Evolutionary conservation across 2,329 filamentous ascomycete species (phyloP).

Genomic region (Alternaria sp.): DNA sequence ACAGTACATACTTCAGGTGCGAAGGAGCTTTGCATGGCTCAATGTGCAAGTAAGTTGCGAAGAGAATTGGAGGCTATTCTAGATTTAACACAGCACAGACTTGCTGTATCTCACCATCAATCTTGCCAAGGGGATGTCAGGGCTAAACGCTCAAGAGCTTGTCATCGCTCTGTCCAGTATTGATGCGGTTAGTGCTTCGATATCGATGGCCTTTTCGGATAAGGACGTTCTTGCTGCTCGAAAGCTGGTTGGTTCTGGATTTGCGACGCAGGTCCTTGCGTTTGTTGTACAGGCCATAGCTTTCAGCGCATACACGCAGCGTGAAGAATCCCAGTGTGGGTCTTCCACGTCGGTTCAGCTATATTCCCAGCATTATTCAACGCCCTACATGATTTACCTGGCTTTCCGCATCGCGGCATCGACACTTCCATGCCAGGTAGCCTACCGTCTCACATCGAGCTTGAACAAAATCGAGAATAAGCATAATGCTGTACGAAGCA

Average conservation of each 20-base stretch:
- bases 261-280: accelerated
- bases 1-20: background rate
- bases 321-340: accelerated
- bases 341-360: accelerated
- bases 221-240: background rate
- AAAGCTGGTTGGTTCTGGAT: background rate
- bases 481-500: background rate
- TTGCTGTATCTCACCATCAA: background rate
- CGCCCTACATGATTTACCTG: background rate
- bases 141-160: background rate
- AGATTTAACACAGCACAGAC: background rate
- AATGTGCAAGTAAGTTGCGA: background rate
- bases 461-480: background rate
- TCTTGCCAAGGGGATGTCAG: accelerated
- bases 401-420: background rate
- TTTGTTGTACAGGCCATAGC: accelerated
- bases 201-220: background rate
- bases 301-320: background rate
- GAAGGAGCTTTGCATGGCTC: background rate
- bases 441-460: background rate
- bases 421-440: accelerated
- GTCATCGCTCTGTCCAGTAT: background rate
- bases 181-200: background rate
- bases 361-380: background rate
- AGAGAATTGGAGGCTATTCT: background rate